phyloP scores from a whole-genome alignment of 164 flowering plant genomes.

The Macadamia tetraphylla region DNA sequence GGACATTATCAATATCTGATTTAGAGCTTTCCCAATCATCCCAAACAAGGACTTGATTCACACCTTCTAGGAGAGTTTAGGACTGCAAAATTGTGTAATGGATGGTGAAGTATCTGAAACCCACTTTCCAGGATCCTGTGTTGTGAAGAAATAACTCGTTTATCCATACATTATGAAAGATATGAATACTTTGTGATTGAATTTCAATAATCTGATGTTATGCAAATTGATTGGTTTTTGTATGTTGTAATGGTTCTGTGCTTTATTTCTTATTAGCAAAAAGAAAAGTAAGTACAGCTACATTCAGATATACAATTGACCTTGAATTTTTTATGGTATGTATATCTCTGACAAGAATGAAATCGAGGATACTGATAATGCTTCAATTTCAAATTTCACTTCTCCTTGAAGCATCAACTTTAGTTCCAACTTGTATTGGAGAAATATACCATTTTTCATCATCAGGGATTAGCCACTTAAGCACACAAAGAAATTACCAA shows the following conservation, averaged over 20 bases:
- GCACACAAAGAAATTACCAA: not conserved
- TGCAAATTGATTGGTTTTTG: too few relatives aligned
- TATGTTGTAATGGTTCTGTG: too few relatives aligned
- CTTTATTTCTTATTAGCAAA: too few relatives aligned
- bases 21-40: conserved; percentile 39
- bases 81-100: too few relatives aligned
- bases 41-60: not conserved
- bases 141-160: too few relatives aligned
- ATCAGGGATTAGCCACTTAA: not conserved
- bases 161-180: not conserved
- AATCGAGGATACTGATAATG: conserved; percentile 64
- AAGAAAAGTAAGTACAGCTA: not conserved
- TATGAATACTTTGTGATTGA: too few relatives aligned
- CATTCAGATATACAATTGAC: conserved; percentile 16
- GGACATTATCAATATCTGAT: conserved; percentile 59
- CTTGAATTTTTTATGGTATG: conserved; percentile 66
- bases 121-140: too few relatives aligned
- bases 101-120: too few relatives aligned
- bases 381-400: conserved; percentile 94
- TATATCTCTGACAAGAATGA: conserved; percentile 74
- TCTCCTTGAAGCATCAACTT: conserved; percentile 76
- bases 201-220: too few relatives aligned
- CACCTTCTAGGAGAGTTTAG: too few relatives aligned
- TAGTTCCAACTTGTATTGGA: conserved; percentile 53
- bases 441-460: not conserved